A percentile compares a stretch with the other conserved stretches of the same genome.
Evolutionary conservation across 805 yeast species (phyloP).

Genomic region (Yarrowia sp.): DNA sequence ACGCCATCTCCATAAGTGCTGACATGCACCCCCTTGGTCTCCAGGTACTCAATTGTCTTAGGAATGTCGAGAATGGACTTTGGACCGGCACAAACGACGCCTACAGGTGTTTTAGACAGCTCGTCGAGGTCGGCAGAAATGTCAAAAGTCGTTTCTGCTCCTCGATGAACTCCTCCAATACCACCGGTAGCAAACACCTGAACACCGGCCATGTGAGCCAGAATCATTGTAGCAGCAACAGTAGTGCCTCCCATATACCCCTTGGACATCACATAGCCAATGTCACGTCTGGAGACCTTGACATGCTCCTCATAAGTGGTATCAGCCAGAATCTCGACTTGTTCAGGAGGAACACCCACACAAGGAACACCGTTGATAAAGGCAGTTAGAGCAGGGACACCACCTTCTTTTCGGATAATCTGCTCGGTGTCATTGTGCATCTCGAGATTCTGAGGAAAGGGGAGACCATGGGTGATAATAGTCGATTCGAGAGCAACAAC

Average conservation of each 20-base stretch:
- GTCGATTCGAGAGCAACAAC: constrained; percentile 45
- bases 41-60: constrained; percentile 79
- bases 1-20: constrained; percentile 58
- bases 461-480: constrained; percentile 85
- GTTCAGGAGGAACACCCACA: constrained; percentile 57
- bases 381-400: constrained; percentile 82
- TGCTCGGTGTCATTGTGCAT: constrained; percentile 72
- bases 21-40: constrained; percentile 88
- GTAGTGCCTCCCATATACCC: constrained; percentile 82
- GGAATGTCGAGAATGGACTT: constrained; percentile 79
- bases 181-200: constrained; percentile 92
- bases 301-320: constrained; percentile 35
- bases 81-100: constrained; percentile 93
- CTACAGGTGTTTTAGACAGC: constrained; percentile 74
- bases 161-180: constrained; percentile 85
- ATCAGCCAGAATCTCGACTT: constrained; percentile 53
- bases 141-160: constrained; percentile 73
- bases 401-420: constrained; percentile 59
- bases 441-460: constrained; percentile 68
- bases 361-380: constrained; percentile 67
- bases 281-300: constrained; percentile 79
- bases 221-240: constrained; percentile 82
- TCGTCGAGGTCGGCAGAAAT: constrained; percentile 86
- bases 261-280: constrained; percentile 65
- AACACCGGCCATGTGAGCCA: constrained; percentile 73